Base-by-base conservation (phyloP, 306 rosid species). In the Citrullus mucosospermus region DNA sequence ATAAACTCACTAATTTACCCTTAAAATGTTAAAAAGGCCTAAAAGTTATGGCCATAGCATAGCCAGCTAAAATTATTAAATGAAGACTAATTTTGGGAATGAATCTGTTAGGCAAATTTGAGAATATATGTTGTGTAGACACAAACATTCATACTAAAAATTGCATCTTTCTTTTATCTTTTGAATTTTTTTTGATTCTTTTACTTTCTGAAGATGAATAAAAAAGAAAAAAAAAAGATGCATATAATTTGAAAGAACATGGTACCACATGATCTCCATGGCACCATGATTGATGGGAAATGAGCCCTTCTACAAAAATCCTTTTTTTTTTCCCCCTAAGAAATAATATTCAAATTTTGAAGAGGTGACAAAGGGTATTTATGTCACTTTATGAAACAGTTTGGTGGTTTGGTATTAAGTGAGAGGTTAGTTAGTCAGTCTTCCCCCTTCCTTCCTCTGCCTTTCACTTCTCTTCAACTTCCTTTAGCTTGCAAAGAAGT, bases 321-420 rank as follows among this genome's bases (percentile, higher is more conserved):
- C 15, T 50, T 50, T 9, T 9, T 44, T 9, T 7, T 43, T 43
- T 32, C 0, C 36, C 36, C 9, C 25, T 9, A 12, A 18, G 28
- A 68, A 68, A 68, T 38, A 10, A 13, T 13, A 10, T 20, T 70
- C 1, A 22, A 46, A 70, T 13, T 43, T 41, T 30, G 78, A 74
- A 76, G 69, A 22, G 0, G 56, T 56, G 34, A 56, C 14, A 56
- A 58, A 76, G 79, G 79, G 68, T 76, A 76, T 76, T 56, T 38
- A 56, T 41, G 79, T 76, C 69, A 56, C 38, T 76, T 56, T 10
- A 7, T 1, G 41, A 9, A 74, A 74, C 50, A 74, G 78, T 74
- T 74, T 32, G 79, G 79, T 76, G 14, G 68, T 55, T 76, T 58
- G 68, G 79, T 75, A 76, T 76, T 56, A 76, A 76, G 79, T n/a